Evolutionary conservation across 139 green algal species (phyloP).

Genomic region (Auxenochlorella protothecoides): DNA sequence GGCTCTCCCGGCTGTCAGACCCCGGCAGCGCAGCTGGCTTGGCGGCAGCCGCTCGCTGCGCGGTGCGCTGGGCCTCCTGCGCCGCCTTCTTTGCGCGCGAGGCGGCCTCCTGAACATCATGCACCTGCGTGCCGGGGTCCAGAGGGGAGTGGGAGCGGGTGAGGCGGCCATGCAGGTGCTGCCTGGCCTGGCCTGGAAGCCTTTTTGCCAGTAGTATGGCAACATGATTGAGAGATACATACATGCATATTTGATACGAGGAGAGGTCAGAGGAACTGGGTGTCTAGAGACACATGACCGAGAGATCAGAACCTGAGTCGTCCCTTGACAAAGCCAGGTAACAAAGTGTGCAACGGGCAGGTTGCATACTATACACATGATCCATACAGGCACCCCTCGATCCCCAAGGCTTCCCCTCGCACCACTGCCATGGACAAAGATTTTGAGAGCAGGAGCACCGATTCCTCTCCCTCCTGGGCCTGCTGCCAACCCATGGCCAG

Average conservation of each 20-base stretch:
- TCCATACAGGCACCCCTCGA: background rate
- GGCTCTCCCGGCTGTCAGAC: constrained; percentile 3
- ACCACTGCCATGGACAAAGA: constrained; percentile 27
- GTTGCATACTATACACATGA: too few species aligned
- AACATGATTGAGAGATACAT: too few species aligned
- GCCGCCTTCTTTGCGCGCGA: constrained; percentile 21
- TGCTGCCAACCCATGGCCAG: constrained; percentile 24
- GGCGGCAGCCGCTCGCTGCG: background rate
- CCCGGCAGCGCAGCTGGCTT: background rate
- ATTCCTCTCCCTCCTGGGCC: constrained; percentile 16
- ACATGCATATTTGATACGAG: too few species aligned
- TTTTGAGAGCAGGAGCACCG: constrained; percentile 13
- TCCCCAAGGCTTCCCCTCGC: background rate
- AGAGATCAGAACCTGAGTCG: too few species aligned
- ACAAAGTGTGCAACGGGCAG: too few species aligned
- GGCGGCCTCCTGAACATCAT: constrained; percentile 30
- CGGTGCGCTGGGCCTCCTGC: constrained; percentile 7
- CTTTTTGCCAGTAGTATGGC: too few species aligned
- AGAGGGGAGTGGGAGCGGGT: background rate
- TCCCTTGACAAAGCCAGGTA: background rate
- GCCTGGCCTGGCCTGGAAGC: too few species aligned
- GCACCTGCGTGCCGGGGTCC: constrained; percentile 11
- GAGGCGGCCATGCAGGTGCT: background rate
- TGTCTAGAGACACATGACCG: too few species aligned
- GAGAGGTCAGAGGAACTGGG: too few species aligned